Evolutionary conservation across 352 stramenopile species (phyloP).

Genomic region (Phytophthora litchii): DNA sequence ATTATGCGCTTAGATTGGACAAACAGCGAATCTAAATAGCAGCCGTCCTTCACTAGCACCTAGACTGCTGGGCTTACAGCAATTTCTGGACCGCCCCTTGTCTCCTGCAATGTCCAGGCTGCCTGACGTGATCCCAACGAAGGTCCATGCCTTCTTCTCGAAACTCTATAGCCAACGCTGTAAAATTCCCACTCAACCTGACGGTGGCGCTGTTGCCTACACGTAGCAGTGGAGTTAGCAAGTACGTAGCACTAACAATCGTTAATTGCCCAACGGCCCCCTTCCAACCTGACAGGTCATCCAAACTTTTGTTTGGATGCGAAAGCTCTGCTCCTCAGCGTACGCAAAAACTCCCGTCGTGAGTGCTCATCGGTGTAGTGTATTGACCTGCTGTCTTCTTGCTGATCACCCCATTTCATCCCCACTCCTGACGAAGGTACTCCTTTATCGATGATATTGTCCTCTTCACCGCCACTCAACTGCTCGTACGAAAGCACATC

Average conservation of each 20-base stretch:
- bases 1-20: conserved; percentile 4
- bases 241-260: no score
- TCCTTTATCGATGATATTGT: background rate
- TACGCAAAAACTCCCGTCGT: conserved; percentile 29
- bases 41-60: conserved; percentile 3
- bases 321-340: conserved; percentile 23
- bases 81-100: conserved; percentile 15
- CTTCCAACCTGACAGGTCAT: background rate
- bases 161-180: background rate
- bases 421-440: background rate
- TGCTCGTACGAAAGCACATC: conserved; percentile 20
- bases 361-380: conserved; percentile 35
- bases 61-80: conserved; percentile 14
- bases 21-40: conserved; percentile 15
- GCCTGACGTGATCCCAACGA: conserved; percentile 14
- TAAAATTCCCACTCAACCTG: conserved; percentile 2
- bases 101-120: background rate
- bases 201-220: background rate
- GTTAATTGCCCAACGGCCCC: no score
- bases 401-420: background rate
- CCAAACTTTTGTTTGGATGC: conserved; percentile 15
- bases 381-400: conserved; percentile 5
- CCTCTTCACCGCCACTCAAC: background rate
- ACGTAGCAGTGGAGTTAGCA: no score
- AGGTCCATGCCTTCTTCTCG: background rate